Evolutionary conservation across 192 early-diverging fungal species (phyloP), one percentile per base, ranked within the genome.

Genomic region (Chytriomyces hyalinus): DNA sequence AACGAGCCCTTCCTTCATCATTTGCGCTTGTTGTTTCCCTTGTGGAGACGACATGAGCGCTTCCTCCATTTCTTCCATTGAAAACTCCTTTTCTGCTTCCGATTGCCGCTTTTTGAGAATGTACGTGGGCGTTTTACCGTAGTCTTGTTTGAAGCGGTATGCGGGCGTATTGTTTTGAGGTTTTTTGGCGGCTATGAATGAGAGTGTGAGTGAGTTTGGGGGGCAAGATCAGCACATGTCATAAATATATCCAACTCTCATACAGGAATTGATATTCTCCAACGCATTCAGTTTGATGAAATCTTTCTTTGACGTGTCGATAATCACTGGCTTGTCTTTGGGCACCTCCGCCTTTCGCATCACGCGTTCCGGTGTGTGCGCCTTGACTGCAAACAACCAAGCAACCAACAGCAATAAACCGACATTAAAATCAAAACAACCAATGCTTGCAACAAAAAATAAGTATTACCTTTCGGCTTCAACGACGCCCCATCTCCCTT

Each of bases 231-330:
- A n/a, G n/a, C n/a, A n/a, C n/a, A n/a, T 57, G 53, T 3, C 53
- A 65, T 10, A 72, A 67, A 48, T 26, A 22, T 11, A 22, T 70
- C 45, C 45, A 45, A 26, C 10, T 2, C 48, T 22, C 75, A 64
- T 77, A 89, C 88, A 11, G 6, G 88, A 87, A 67, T 88, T 86
- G 84, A 88, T 87, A 64, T 85, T 90, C 43, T 87, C 87, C 22
- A 86, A 53, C 6, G 84, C 84, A 73, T 90, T 90, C 17, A 60
- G 74, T 24, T 73, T 78, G 73, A 90, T 83, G 76, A 90, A 90
- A 64, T 90, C 83, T 74, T 87, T 90, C 49, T 71, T 70, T 13
- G 85, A 67, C 20, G 78, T 73, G 20, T 66, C 44, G 11, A 78
- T 71, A n/a, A 81, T 48, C 11, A 60, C 43, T 0, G 83, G 84